Percentiles rank a stretch among this genome's conserved stretches.
These are phyloP conservation scores for Rhynchosporium graminicola DNA, from an alignment of 2,329 filamentous ascomycete species.

Conservation along the genomic window DNA sequence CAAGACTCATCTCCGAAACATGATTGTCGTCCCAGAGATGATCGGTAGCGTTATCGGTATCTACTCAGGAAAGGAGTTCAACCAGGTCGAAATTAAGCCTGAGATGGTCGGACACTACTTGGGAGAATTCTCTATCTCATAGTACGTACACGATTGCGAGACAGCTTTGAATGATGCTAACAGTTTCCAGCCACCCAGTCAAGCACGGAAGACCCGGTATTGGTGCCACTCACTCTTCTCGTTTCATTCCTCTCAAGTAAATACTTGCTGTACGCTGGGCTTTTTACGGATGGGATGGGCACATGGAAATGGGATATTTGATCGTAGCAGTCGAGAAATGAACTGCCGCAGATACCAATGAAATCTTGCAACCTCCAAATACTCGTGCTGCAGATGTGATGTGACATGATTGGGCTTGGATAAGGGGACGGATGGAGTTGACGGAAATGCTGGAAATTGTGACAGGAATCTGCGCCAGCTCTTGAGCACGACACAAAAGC, in stretches of 20 bases:
- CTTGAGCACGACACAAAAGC: too few species aligned
- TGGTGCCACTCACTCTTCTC: slow-evolving; percentile 99
- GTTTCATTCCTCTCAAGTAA: slow-evolving; percentile 99
- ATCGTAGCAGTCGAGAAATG: slow-evolving; percentile 25
- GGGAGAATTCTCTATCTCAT: slow-evolving; percentile 99
- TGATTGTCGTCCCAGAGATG: slow-evolving; percentile 99
- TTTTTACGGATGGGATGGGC: slow-evolving; percentile 29
- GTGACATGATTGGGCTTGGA: not conserved
- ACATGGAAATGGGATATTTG: slow-evolving; percentile 31
- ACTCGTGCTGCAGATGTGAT: not conserved
- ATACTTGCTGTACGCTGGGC: slow-evolving; percentile 32
- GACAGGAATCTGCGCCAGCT: not conserved
- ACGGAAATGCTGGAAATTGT: not conserved
- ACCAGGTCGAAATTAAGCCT: slow-evolving; percentile 99
- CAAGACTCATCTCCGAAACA: slow-evolving; percentile 99
- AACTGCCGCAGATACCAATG: slow-evolving; percentile 30
- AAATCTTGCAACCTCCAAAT: slow-evolving; percentile 22
- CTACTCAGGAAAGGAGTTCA: slow-evolving; percentile 99
- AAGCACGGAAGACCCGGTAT: slow-evolving; percentile 99
- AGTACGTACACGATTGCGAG: slow-evolving; percentile 64
- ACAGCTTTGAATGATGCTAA: slow-evolving; percentile 47
- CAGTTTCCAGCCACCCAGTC: slow-evolving; percentile 82
- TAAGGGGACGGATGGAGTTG: not conserved
- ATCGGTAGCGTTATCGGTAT: slow-evolving; percentile 98
- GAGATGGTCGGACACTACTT: slow-evolving; percentile 99